Evolutionary conservation across 192 early-diverging fungal species (phyloP).

Genomic region (Funneliformis geosporum): DNA sequence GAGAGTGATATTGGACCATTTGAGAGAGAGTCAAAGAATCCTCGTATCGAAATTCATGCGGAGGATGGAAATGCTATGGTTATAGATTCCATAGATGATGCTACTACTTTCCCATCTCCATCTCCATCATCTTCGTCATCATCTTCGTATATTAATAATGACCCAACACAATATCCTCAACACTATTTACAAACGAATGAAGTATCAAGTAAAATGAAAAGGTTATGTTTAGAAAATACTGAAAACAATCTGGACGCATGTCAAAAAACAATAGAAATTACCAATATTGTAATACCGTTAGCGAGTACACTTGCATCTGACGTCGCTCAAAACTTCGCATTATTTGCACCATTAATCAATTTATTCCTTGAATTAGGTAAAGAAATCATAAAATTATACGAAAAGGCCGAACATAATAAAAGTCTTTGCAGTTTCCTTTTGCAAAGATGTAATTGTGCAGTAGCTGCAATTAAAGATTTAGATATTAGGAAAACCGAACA

Average conservation of each 20-base stretch:
- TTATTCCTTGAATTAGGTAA: neutral
- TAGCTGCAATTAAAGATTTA: neutral
- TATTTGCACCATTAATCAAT: neutral
- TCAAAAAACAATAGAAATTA: neutral
- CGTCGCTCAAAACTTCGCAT: neutral
- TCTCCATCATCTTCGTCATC: neutral
- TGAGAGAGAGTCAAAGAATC: neutral
- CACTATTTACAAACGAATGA: neutral
- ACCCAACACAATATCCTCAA: no score
- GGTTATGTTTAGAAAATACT: neutral
- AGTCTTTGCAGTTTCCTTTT: neutral
- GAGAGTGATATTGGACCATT: no score
- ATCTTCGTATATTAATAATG: neutral
- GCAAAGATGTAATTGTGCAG: neutral
- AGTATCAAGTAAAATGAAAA: neutral
- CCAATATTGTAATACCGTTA: neutral
- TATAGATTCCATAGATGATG: neutral
- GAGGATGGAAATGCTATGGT: neutral
- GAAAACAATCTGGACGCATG: neutral
- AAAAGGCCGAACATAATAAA: neutral
- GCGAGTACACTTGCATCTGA: neutral
- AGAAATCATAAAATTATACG: neutral
- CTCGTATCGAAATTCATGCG: neutral
- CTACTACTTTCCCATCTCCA: no score
- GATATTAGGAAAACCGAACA: neutral